Base-by-base conservation (phyloP, 1,139 yeast species). In the Geotrichum armillariae region DNA sequence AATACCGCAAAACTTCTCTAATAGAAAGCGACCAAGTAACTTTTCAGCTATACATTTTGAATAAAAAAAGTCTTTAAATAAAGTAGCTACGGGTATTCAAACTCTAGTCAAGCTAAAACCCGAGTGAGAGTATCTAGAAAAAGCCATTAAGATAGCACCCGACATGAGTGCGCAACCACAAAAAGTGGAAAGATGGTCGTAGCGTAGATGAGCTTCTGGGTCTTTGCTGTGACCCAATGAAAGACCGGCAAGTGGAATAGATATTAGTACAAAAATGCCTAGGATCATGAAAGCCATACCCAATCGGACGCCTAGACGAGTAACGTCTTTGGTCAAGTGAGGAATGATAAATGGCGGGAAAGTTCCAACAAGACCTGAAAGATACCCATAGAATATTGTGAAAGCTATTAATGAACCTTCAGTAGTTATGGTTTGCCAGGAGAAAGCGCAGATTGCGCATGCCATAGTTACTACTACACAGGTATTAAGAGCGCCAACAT, bases 211-310 rank as follows among this genome's bases (percentile, higher is more conserved):
- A 8, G 22, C n/a, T 20, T 23, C 39, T 35, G 41, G 6, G 41
- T 2, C 22, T 12, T 16, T 37, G 41, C 41, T 37, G n/a, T 40
- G 8, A n/a, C 46, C 46, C 5, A 46, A 18, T 14, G 29, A 8
- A 3, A 37, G 31, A 5, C 51, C 51, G 32, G 47, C 34, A 2
- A 47, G n/a, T 17, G 51, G 51, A n/a, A 42, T 38, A 6, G 51
- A 47, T 14, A 47, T 37, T 17, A 38, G 22, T 1, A 38, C 16
- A 22, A 42, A 21, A 2, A 33, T 25, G 16, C 44, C 41, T 4
- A 47, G n/a, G 17, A 34, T 22, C 16, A 80, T 70, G 58, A 81
- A 79, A 57, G 79, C 77, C 69, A 82, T 74, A 0, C 89, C 84
- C 60, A 81, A 79, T 22, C 86, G 75, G 52, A 79, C 62, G 1